Base-by-base conservation (phyloP, 352 stramenopile species). In the Pythium oligandrum region DNA sequence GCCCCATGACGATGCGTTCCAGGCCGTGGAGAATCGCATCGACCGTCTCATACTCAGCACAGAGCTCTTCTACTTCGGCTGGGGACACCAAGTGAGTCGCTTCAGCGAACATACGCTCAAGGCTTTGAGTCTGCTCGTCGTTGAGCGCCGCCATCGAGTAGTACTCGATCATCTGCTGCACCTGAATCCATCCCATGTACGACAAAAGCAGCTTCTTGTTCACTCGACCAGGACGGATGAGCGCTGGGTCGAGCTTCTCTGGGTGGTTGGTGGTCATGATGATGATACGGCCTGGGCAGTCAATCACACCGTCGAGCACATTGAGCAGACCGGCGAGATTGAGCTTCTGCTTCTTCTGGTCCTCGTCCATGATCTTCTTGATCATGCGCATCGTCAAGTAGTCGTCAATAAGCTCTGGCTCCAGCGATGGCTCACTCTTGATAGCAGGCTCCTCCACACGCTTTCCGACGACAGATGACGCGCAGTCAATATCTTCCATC, bases 211-310 rank as follows among this genome's bases (percentile, higher is more conserved):
- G 31, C 44, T 75, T 78, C 55, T 75, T 69, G 47, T 91, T 75
- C 33, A 93, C 68, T 33, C 82, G 74, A 11, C 43, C 43, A 6
- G 43, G 43, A n/a, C 43, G 43, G 9, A 48, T 30, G 10, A 48
- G 43, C 43, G 43, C 82, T n/a, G 74, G 71, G 50, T 95, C 86
- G 5, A 96, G 70, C 42, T 79, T 83, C 60, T 96, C 85, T 0
- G 82, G 80, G 56, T 94, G 82, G 66, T 96, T 95, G 30, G 78
- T 91, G 3, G 85, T 91, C 73, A 93, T 88, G 59, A 95, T 85
- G 1, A 94, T 61, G 44, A 96, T 95, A 40, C 79, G 71, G 32
- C 70, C 78, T 38, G 75, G 75, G 17, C 65, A 80, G 49, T 93
- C 80, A 31, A 88, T 82, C 4, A 94, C 62, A 32, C 85, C 78